Evolutionary conservation across 805 yeast genomes (phyloP), one percentile per base, ranked within the genome.

Genomic region (Zygosaccharomyces siamensis): DNA sequence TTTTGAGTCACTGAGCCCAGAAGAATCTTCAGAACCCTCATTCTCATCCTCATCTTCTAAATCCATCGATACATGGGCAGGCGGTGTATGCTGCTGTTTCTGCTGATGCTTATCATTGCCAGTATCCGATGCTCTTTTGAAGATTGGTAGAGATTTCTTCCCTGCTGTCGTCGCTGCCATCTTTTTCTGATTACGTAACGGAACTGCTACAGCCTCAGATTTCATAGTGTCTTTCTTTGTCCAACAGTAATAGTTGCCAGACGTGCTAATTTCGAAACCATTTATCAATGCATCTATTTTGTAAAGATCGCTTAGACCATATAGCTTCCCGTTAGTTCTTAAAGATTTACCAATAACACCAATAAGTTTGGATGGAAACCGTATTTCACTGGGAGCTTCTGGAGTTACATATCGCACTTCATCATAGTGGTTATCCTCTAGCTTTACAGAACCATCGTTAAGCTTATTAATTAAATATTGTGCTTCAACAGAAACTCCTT

Each of bases 381-480:
- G 68, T 52, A 76, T 72, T 21, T 57, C 52, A 7, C 55, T 61
- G 53, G 75, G 65, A 58, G 71, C 70, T 53, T 73, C 74, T 3
- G 87, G 87, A 41, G 84, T 82, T 38, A 81, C 59, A 53, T 82
- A 82, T 46, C 73, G 64, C 12, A 83, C 73, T 43, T 69, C 63
- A 45, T 74, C 73, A 62, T 67, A 82, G 12, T 66, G 50, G 4
- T 63, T 61, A 2, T 60, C 55, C 2, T 66, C 61, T 38, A 80
- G 60, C 24, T 59, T 64, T 3, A 76, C 77, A 20, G 70, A 69
- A 8, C 70, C 73, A 27, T 69, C 72, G 39, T 84, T 80, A 21
- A 83, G 74, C 50, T 84, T 70, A 60, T 80, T 83, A 36, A 82
- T 76, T 21, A 82, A 70, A 44, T 74, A 79, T 61, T 83, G 89